phyloP scores from a whole-genome alignment of 1,139 yeast genomes.

The Sugiyamaella pinicola region DNA sequence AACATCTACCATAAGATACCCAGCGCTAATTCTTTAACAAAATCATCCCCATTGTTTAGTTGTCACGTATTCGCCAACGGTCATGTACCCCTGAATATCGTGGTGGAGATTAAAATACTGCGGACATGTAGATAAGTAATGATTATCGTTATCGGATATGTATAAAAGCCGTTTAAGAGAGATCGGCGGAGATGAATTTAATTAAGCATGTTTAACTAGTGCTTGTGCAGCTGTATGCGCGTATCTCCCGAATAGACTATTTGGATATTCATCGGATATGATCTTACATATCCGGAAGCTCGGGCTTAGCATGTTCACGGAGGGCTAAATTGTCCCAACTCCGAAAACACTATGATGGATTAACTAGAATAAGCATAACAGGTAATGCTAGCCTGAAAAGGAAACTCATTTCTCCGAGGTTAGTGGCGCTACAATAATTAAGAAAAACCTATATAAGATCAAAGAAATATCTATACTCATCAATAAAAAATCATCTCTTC shows the following conservation, averaged over 20 bases:
- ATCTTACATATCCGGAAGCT: background rate
- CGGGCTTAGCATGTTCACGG: no score
- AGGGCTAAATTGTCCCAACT: no score
- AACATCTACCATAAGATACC: no score
- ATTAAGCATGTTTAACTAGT: no score
- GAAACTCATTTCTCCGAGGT: background rate
- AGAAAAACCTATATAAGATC: background rate
- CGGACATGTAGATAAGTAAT: background rate
- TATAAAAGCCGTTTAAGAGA: background rate
- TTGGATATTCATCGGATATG: background rate
- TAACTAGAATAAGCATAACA: background rate
- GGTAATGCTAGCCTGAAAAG: background rate
- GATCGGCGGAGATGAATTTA: background rate
- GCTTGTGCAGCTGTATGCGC: no score
- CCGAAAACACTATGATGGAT: no score
- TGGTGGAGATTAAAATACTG: conserved; percentile 1
- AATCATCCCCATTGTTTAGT: background rate
- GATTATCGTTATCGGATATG: no score
- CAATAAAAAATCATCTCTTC: background rate
- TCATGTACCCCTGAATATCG: conserved; percentile 5
- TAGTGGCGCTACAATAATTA: background rate
- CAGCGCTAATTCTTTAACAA: no score
- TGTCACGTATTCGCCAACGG: background rate
- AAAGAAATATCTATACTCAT: background rate
- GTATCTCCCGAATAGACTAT: background rate